Evolutionary conservation across 2,329 filamentous ascomycete species (phyloP).

Genomic region (Proliferodiscus dingleyae): DNA sequence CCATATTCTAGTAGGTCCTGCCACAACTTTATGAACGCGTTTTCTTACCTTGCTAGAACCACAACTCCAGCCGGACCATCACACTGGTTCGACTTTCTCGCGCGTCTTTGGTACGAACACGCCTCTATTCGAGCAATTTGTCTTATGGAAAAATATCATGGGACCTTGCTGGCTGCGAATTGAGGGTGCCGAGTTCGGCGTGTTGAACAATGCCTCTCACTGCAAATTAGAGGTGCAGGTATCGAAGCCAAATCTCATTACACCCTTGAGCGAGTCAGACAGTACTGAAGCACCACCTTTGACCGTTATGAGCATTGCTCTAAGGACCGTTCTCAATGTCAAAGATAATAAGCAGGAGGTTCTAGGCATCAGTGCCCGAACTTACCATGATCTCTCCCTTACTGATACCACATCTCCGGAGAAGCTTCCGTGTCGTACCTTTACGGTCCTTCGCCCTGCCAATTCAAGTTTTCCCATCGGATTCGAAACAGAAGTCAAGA

Average conservation of each 20-base stretch:
- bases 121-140: constrained; percentile 93
- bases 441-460: constrained; percentile 83
- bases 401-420: constrained; percentile 85
- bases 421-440: constrained; percentile 81
- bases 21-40: neutral
- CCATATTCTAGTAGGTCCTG: constrained; percentile 68
- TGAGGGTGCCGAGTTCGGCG: constrained; percentile 73
- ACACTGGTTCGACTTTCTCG: constrained; percentile 83
- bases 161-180: constrained; percentile 97
- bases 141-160: constrained; percentile 98
- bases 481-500: constrained; percentile 70
- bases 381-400: constrained; percentile 86
- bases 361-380: constrained; percentile 80
- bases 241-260: constrained; percentile 70
- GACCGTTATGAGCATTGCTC: constrained; percentile 90
- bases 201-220: constrained; percentile 89
- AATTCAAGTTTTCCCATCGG: constrained; percentile 74
- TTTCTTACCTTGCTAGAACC: constrained; percentile 45
- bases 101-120: constrained; percentile 93
- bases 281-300: constrained; percentile 78
- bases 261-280: constrained; percentile 69
- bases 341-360: constrained; percentile 97
- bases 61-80: constrained; percentile 58
- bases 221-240: constrained; percentile 91
- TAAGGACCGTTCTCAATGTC: constrained; percentile 82